phyloP scores from a whole-genome alignment of 1,284 basidiomycete genomes.

The Fomitopsis pinicola region DNA sequence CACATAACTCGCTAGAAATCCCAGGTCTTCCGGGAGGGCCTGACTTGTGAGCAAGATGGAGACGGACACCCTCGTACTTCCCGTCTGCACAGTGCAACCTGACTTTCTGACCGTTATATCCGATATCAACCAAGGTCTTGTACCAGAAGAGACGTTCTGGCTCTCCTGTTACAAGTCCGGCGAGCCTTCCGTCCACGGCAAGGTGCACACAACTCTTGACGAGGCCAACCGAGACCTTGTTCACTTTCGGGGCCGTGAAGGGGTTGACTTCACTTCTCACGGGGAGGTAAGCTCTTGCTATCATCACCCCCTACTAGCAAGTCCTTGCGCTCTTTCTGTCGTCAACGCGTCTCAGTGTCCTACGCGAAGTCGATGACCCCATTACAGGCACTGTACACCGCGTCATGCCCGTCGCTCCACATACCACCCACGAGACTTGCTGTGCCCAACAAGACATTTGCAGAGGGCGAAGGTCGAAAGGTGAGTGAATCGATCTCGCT shows the following conservation, averaged over 20 bases:
- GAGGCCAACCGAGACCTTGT: slow-evolving; percentile 49
- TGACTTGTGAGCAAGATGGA: neutral
- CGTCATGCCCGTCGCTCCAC: slow-evolving; percentile 31
- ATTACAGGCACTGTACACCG: slow-evolving; percentile 22
- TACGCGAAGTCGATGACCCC: slow-evolving; percentile 3
- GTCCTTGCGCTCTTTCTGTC: neutral
- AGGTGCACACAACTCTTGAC: slow-evolving; percentile 47
- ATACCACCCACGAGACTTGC: slow-evolving; percentile 43
- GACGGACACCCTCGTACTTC: slow-evolving; percentile 29
- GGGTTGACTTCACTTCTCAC: slow-evolving; percentile 32
- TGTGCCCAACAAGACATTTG: slow-evolving; percentile 41
- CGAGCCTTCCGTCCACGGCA: slow-evolving; percentile 56
- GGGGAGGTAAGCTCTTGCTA: slow-evolving; percentile 25
- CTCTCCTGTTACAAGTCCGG: slow-evolving; percentile 61
- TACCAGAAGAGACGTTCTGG: slow-evolving; percentile 65
- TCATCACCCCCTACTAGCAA: neutral
- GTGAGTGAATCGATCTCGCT: neutral
- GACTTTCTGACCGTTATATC: slow-evolving; percentile 53
- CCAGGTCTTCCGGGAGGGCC: no score
- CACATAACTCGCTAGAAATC: no score
- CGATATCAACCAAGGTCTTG: slow-evolving; percentile 52
- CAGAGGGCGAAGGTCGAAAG: slow-evolving; percentile 23
- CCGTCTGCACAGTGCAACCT: slow-evolving; percentile 59
- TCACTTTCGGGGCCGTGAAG: slow-evolving; percentile 33
- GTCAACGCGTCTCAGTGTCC: slow-evolving; percentile 19